Conservation (phyloP, 495 filamentous ascomycete species). For the Alectoria sarmentosa region DNA sequence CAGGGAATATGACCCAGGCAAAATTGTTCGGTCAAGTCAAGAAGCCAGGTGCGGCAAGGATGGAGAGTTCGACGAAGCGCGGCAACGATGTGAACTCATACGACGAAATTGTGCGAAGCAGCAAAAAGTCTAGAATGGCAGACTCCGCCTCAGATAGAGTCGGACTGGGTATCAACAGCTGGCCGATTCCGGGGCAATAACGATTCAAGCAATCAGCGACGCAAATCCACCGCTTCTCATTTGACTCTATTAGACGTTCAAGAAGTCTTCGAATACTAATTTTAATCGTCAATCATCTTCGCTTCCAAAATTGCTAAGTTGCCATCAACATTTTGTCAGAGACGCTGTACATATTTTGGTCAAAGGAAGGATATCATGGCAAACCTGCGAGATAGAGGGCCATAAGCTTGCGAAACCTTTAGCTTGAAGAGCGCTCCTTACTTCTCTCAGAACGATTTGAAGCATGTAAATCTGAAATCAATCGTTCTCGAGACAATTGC, state of each 20-base stretch:
- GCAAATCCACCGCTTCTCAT: neutral
- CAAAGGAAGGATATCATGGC: neutral
- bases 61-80: slow-evolving; percentile 45
- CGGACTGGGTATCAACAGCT: slow-evolving; percentile 56
- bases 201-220: neutral
- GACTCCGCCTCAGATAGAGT: slow-evolving; percentile 38
- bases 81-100: slow-evolving; percentile 45
- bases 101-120: slow-evolving; percentile 37
- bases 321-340: neutral
- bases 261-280: neutral
- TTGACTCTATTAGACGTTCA: neutral
- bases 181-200: slow-evolving; percentile 21
- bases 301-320: neutral
- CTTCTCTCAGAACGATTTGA: no score
- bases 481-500: neutral
- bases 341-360: neutral
- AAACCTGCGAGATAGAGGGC: neutral
- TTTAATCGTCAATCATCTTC: neutral
- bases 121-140: slow-evolving; percentile 56
- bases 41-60: slow-evolving; percentile 45
- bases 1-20: slow-evolving; percentile 47
- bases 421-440: neutral
- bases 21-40: slow-evolving; percentile 63
- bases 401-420: neutral
- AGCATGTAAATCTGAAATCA: neutral